Conservation (phyloP, 179 eudicot species). For the Heliamphora pulchella region DNA sequence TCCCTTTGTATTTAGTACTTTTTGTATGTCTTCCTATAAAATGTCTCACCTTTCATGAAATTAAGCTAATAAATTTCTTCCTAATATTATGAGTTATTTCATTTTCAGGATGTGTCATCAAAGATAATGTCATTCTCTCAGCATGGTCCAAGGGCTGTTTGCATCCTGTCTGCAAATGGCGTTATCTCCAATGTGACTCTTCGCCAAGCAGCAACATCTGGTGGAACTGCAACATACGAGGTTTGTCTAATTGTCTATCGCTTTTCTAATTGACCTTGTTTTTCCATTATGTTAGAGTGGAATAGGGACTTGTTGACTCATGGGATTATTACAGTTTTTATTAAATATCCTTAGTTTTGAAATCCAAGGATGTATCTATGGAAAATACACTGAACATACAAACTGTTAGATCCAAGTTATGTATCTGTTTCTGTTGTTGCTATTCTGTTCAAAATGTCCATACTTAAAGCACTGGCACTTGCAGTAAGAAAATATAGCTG, state of each 20-base stretch:
- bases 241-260: conserved; percentile 28
- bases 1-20: not conserved
- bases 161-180: conserved; percentile 72
- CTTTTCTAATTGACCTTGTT: not conserved
- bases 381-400: not conserved
- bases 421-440: not conserved
- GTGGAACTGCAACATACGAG: conserved; percentile 82
- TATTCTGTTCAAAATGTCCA: not conserved
- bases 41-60: not conserved
- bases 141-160: conserved; percentile 72
- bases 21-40: not conserved
- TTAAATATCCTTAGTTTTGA: not conserved
- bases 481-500: not conserved
- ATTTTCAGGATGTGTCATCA: conserved; percentile 56
- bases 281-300: not conserved
- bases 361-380: not conserved
- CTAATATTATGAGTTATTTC: conserved; percentile 12
- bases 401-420: not conserved
- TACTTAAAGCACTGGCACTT: not conserved
- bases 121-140: conserved; percentile 77
- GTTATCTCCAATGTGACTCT: conserved; percentile 72
- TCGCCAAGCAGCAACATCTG: conserved; percentile 71
- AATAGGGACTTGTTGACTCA: not conserved
- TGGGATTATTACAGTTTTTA: not conserved
- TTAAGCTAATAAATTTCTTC: not conserved